Percentiles rank a stretch among this genome's conserved stretches.
phyloP scores from a whole-genome alignment of 495 filamentous ascomycete species.

The Talaromyces ruber region DNA sequence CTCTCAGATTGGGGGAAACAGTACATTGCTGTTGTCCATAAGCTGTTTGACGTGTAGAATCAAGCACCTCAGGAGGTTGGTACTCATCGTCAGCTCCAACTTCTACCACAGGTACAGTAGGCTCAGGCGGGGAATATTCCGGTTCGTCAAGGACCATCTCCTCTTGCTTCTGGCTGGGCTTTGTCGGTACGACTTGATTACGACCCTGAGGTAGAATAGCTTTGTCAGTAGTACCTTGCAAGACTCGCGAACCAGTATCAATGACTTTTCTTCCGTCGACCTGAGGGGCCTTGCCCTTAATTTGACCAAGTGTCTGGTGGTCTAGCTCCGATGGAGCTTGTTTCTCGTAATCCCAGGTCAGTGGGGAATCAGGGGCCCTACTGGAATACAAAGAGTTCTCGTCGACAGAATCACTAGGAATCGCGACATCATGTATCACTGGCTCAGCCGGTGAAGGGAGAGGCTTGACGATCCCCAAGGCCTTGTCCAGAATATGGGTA shows the following conservation, averaged over 20 bases:
- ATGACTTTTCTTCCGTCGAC: neutral
- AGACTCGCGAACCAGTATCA: neutral
- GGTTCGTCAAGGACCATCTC: slow-evolving; percentile 32
- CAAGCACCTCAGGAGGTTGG: slow-evolving; percentile 6
- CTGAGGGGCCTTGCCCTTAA: neutral
- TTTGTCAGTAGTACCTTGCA: slow-evolving; percentile 7
- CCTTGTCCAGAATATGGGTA: slow-evolving; percentile 61
- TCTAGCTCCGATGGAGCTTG: slow-evolving; percentile 13
- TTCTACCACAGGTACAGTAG: slow-evolving; percentile 27
- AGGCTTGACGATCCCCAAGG: slow-evolving; percentile 62
- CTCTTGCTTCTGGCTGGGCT: slow-evolving; percentile 1
- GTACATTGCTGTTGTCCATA: slow-evolving; percentile 7
- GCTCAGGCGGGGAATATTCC: slow-evolving; percentile 42
- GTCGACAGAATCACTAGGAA: slow-evolving; percentile 72
- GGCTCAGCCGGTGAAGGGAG: slow-evolving; percentile 43
- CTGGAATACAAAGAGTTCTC: slow-evolving; percentile 95
- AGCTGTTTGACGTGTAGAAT: neutral
- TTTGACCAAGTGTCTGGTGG: slow-evolving; percentile 1
- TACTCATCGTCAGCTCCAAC: slow-evolving; percentile 17
- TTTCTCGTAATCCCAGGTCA: slow-evolving; percentile 17
- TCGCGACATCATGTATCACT: slow-evolving; percentile 43
- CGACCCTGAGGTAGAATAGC: slow-evolving; percentile 2
- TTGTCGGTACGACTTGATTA: neutral
- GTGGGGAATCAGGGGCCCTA: slow-evolving; percentile 48
- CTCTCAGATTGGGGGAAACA: slow-evolving; percentile 29